Conservation (phyloP, 495 filamentous ascomycete genomes). For the Aspergillus asperescens region DNA sequence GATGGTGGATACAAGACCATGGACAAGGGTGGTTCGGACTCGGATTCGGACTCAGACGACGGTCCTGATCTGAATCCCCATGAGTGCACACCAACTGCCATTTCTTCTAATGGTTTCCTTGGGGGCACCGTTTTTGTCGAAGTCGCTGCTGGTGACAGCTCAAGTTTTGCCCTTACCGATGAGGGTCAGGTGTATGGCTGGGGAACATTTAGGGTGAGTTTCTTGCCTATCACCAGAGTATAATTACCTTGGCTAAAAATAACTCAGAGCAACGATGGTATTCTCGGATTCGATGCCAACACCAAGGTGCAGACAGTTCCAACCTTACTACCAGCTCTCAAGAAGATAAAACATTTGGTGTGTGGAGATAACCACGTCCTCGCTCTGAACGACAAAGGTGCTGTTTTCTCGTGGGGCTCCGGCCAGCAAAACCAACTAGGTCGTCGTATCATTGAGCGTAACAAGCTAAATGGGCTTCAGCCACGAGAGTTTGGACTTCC, state of each 20-base stretch:
- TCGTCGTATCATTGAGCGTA: conserved; percentile 54
- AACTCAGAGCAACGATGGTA: conserved; percentile 51
- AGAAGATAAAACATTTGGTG: conserved; percentile 51
- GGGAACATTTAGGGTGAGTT: conserved; percentile 63
- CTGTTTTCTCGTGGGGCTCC: conserved; percentile 58
- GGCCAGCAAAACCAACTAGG: conserved; percentile 62
- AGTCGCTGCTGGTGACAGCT: conserved; percentile 59
- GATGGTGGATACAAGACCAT: conserved; percentile 61
- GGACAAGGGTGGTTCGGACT: conserved; percentile 45
- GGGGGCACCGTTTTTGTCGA: conserved; percentile 52
- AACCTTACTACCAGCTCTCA: conserved; percentile 45
- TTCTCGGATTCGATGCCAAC: conserved; percentile 48
- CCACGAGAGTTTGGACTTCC: conserved; percentile 67
- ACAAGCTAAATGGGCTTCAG: conserved; percentile 51
- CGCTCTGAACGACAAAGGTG: conserved; percentile 51
- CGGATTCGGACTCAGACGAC: conserved; percentile 45
- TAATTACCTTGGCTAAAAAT: conserved; percentile 18
- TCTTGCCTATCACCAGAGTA: not conserved
- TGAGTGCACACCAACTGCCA: conserved; percentile 55
- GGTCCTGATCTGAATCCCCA: conserved; percentile 55
- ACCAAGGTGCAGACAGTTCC: conserved; percentile 45
- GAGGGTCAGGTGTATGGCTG: conserved; percentile 64
- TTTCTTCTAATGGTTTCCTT: conserved; percentile 48
- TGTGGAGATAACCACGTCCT: conserved; percentile 60
- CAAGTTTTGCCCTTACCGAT: conserved; percentile 60